phyloP scores from a whole-genome alignment of 2,329 filamentous ascomycete species.

The Xylariaceae sp. region DNA sequence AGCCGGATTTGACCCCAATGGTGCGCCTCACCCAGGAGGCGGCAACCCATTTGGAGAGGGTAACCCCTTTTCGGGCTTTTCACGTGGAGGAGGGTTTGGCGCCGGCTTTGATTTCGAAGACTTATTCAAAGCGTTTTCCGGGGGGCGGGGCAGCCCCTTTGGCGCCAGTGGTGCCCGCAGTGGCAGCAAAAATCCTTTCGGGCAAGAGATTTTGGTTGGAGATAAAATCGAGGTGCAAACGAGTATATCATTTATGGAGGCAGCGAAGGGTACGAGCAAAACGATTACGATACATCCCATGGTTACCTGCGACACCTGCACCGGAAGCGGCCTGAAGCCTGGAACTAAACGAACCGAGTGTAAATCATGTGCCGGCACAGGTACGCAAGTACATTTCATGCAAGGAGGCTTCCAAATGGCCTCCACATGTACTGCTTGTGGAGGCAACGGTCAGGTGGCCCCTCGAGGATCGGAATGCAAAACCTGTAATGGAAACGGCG shows the following conservation, averaged over 20 bases:
- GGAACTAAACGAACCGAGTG: constrained; percentile 77
- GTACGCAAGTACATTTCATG: constrained; percentile 86
- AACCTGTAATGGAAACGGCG: constrained; percentile 81
- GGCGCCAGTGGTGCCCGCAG: constrained; percentile 60
- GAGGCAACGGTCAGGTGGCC: constrained; percentile 76
- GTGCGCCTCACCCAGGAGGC: constrained; percentile 58
- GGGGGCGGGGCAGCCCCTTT: constrained; percentile 57
- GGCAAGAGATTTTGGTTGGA: constrained; percentile 82
- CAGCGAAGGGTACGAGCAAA: constrained; percentile 87
- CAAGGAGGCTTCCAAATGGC: constrained; percentile 96
- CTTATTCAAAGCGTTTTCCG: constrained; percentile 86
- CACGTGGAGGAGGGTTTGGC: constrained; percentile 73
- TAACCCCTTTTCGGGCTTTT: constrained; percentile 58
- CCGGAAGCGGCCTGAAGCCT: constrained; percentile 81
- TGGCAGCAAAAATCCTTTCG: constrained; percentile 70
- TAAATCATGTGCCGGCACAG: constrained; percentile 82
- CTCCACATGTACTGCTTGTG: constrained; percentile 82
- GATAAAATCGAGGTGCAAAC: constrained; percentile 96
- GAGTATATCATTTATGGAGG: constrained; percentile 93
- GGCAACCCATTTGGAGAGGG: constrained; percentile 68
- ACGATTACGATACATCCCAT: constrained; percentile 87
- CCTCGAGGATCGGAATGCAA: constrained; percentile 83
- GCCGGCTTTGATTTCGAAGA: constrained; percentile 95
- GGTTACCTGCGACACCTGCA: constrained; percentile 80
- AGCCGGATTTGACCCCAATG: constrained; percentile 82